Percentiles rank a stretch among this genome's conserved stretches.
Conservation (phyloP, 2,329 filamentous ascomycete genomes). For the Nothomitra cinnamomea region DNA sequence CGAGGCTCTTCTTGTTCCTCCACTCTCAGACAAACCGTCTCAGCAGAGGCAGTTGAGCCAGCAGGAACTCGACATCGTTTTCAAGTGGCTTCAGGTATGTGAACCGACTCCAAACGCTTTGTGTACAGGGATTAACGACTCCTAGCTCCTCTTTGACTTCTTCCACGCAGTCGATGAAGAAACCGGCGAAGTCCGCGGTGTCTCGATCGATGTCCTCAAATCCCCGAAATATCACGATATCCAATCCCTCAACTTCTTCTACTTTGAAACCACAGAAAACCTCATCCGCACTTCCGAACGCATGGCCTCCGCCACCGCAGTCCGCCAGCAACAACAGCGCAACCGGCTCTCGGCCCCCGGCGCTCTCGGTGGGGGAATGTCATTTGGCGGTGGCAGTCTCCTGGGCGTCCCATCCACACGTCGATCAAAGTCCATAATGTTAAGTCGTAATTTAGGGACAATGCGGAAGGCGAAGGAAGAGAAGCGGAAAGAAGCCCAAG, state of each 20-base stretch:
- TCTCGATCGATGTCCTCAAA: slow-evolving; percentile 80
- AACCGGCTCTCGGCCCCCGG: slow-evolving; percentile 57
- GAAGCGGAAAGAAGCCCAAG: slow-evolving; percentile 86
- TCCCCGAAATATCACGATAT: slow-evolving; percentile 97
- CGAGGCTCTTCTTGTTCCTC: slow-evolving; percentile 77
- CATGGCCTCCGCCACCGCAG: slow-evolving; percentile 77
- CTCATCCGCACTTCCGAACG: slow-evolving; percentile 89
- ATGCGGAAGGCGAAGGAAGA: slow-evolving; percentile 95
- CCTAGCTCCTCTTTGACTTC: slow-evolving; percentile 66
- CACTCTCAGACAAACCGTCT: slow-evolving; percentile 85
- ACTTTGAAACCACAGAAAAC: slow-evolving; percentile 81
- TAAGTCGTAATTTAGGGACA: slow-evolving; percentile 82
- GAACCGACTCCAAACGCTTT: too few relatives aligned
- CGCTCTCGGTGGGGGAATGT: slow-evolving; percentile 31
- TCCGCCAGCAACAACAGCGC: slow-evolving; percentile 50
- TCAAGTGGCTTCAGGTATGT: slow-evolving; percentile 63
- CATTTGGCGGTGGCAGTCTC: slow-evolving; percentile 30
- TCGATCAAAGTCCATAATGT: slow-evolving; percentile 61
- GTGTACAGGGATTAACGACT: too few relatives aligned
- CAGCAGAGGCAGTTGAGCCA: slow-evolving; percentile 67
- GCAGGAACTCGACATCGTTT: slow-evolving; percentile 86
- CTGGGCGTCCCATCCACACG: slow-evolving; percentile 28
- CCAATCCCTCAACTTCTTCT: slow-evolving; percentile 94
- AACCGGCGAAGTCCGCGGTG: slow-evolving; percentile 66
- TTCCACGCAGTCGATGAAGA: slow-evolving; percentile 87